Percentiles rank a stretch among this genome's conserved stretches.
phyloP scores from a whole-genome alignment of 805 yeast species.

The Saccharomycopsis lassenensis region DNA sequence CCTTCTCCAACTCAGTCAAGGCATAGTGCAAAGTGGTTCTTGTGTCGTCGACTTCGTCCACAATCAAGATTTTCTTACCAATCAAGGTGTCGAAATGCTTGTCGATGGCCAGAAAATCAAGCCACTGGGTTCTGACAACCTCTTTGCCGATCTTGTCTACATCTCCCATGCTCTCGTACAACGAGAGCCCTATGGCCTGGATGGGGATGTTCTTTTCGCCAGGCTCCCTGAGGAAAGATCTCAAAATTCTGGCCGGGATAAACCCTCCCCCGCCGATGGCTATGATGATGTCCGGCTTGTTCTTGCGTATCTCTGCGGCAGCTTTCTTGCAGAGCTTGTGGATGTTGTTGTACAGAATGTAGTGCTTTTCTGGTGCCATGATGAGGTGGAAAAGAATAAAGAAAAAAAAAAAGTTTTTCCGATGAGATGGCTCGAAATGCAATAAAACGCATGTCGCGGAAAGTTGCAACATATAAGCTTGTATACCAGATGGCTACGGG shows the following conservation, averaged over 20 bases:
- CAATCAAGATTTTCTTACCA: slow-evolving; percentile 72
- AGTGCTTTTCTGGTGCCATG: no score
- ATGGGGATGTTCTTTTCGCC: slow-evolving; percentile 55
- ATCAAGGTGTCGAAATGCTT: slow-evolving; percentile 65
- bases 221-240: slow-evolving; percentile 48
- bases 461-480: no score
- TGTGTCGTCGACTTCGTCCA: slow-evolving; percentile 88
- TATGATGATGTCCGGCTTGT: slow-evolving; percentile 44
- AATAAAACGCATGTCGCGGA: no score
- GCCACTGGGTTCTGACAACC: slow-evolving; percentile 84
- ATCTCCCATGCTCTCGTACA: slow-evolving; percentile 47
- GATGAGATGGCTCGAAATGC: no score
- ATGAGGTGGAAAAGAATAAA: slow-evolving; percentile 19
- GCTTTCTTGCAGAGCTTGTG: slow-evolving; percentile 74
- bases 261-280: slow-evolving; percentile 71
- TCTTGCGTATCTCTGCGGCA: slow-evolving; percentile 39
- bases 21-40: slow-evolving; percentile 86
- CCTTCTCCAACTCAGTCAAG: slow-evolving; percentile 60
- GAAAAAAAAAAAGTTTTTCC: no score
- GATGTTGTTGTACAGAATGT: slow-evolving; percentile 68
- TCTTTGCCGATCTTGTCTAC: slow-evolving; percentile 55
- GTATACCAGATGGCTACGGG: no score
- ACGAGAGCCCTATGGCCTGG: slow-evolving; percentile 57
- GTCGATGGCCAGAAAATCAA: slow-evolving; percentile 64
- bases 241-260: slow-evolving; percentile 55